Percentiles rank a stretch among this genome's conserved stretches.
Conservation (phyloP, 1,284 basidiomycete species). For the Leccinum griseonigrum region DNA sequence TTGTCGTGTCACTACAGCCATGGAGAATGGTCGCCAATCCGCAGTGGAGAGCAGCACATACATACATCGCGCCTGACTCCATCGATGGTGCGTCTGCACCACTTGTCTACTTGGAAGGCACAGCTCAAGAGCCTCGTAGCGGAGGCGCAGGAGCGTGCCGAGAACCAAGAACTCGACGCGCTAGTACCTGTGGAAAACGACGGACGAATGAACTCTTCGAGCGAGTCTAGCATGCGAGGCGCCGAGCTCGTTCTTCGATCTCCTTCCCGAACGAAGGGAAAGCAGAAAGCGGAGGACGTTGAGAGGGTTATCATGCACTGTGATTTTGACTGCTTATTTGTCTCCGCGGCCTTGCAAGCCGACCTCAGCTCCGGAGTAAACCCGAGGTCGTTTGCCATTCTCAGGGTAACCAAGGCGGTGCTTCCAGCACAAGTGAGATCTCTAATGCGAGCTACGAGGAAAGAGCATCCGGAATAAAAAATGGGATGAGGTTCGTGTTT, state of each 20-base stretch:
- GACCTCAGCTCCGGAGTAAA: conserved; percentile 80
- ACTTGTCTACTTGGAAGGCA: conserved; percentile 90
- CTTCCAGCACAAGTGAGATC: conserved; percentile 87
- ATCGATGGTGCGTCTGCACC: conserved; percentile 85
- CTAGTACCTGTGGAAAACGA: conserved; percentile 2
- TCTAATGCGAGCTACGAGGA: conserved; percentile 96
- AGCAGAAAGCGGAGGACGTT: conserved; percentile 45
- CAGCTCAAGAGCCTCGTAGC: conserved; percentile 82
- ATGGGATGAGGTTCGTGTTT: conserved; percentile 82
- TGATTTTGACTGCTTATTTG: conserved; percentile 98
- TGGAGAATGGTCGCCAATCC: conserved; percentile 76
- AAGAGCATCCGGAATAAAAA: conserved; percentile 81
- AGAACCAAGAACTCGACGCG: conserved; percentile 34
- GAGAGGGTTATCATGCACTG: conserved; percentile 87
- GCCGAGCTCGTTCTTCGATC: conserved; percentile 49
- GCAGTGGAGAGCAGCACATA: conserved; percentile 85
- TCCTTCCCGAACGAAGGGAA: conserved; percentile 53
- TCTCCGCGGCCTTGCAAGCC: conserved; percentile 79
- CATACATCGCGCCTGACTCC: conserved; percentile 83
- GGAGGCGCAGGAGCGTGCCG: conserved; percentile 73
- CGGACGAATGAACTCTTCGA: conserved; percentile 22
- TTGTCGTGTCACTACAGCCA: conserved; percentile 45
- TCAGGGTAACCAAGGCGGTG: conserved; percentile 65
- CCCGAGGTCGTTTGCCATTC: conserved; percentile 96
- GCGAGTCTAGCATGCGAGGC: conserved; percentile 55